Base-by-base conservation (phyloP, 129 eudicot genomes). In the Tagetes patula region DNA sequence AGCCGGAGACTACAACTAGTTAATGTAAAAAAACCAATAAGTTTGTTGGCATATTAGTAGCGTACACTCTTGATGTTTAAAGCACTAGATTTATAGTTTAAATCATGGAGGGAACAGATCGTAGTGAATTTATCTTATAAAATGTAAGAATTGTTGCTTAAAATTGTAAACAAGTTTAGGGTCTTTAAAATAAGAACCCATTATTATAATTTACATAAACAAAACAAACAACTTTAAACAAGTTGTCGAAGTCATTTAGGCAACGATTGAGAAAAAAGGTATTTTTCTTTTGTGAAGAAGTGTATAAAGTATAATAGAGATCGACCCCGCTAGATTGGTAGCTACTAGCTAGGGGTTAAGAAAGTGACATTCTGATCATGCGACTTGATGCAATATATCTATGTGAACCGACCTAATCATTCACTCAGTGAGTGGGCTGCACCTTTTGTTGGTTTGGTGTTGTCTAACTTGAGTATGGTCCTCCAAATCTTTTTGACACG, bases 361-460 rank as follows among this genome's bases (percentile, higher is more conserved):
- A 46, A 46, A 46, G 58, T 46, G 72, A 45, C 40, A 12, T 46
- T 31, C 20, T 67, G 70, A 27, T 42, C 6, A 14, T 65, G 33
- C 33, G 46, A 37, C n/a, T 31, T 32, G 48, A 5, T 39, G 52
- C 36, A 65, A 6, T 40, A 50, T 42, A 50, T 42, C 49, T 39
- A 10, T 65, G 13, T 30, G 13, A 65, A 40, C 38, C 33, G 33
- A 67, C 53, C 54, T 31, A 42, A 61, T 61, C 45, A 61, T 61
- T 61, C 10, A 61, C 67, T 43, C 43, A 42, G 50, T 14, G 34
- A 65, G 70, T 65, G 52, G 70, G 70, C 70, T 66, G 9, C 14
- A 66, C 20, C n/a, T 42, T 66, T 66, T 42, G 69, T 40, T 40
- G 46, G 11, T 62, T 8, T 10, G 11, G 4, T 5, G 34, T 46